Percentiles rank a stretch among this genome's conserved stretches.
Evolutionary conservation across 2,329 filamentous ascomycete genomes (phyloP).

Genomic region (Stagonosporopsis tanaceti): DNA sequence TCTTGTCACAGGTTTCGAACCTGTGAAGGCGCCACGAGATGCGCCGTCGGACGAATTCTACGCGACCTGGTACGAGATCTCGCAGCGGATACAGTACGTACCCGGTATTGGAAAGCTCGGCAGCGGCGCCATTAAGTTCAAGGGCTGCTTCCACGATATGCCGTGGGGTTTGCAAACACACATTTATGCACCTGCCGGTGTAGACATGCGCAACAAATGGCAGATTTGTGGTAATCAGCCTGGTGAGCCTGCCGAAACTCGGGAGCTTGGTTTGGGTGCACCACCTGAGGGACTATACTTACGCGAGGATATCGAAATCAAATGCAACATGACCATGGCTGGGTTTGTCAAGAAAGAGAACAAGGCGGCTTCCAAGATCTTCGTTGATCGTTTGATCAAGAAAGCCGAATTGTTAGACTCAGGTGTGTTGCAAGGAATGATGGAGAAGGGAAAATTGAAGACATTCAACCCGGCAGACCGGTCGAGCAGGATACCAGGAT

Average conservation of each 20-base stretch:
- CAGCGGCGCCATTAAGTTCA: slow-evolving; percentile 72
- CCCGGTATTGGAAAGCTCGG: slow-evolving; percentile 72
- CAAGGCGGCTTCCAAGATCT: slow-evolving; percentile 71
- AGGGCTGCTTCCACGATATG: slow-evolving; percentile 76
- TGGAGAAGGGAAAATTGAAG: slow-evolving; percentile 69
- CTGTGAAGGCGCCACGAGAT: slow-evolving; percentile 72
- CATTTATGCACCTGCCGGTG: slow-evolving; percentile 71
- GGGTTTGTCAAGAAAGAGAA: slow-evolving; percentile 72
- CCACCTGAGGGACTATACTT: slow-evolving; percentile 72
- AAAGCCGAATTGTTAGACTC: slow-evolving; percentile 75
- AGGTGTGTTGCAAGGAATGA: slow-evolving; percentile 72
- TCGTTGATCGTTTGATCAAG: slow-evolving; percentile 73
- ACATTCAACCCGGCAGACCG: slow-evolving; percentile 62
- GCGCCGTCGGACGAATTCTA: slow-evolving; percentile 75
- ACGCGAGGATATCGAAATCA: slow-evolving; percentile 74
- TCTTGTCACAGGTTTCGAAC: slow-evolving; percentile 69
- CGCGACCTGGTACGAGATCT: slow-evolving; percentile 78
- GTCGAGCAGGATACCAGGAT: slow-evolving; percentile 17
- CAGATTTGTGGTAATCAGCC: slow-evolving; percentile 74
- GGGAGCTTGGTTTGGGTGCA: slow-evolving; percentile 70
- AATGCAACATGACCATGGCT: slow-evolving; percentile 71
- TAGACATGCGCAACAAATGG: slow-evolving; percentile 74
- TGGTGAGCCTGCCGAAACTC: slow-evolving; percentile 68
- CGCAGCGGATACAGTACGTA: slow-evolving; percentile 72
- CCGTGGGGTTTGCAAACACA: slow-evolving; percentile 76